These are phyloP conservation scores for Amesomyces nigricolor DNA, from an alignment of 2,329 filamentous ascomycete species.

Conservation along the genomic window DNA sequence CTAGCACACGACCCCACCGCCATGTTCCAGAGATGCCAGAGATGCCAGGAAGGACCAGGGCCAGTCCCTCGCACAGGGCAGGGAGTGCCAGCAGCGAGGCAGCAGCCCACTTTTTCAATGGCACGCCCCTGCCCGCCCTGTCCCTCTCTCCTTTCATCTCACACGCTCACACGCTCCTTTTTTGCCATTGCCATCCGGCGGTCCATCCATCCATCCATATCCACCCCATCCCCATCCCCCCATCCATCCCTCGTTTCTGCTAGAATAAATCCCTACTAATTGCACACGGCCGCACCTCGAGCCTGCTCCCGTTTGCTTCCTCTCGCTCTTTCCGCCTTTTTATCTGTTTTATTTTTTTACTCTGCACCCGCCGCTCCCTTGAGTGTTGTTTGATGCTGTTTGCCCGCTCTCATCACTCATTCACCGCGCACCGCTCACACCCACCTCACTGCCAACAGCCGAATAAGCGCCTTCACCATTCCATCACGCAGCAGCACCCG, in stretches of 20 bases:
- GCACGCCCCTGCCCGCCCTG: not conserved
- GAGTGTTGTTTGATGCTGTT: slow-evolving; percentile 1
- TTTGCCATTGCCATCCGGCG: not conserved
- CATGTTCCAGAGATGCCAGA: too few species aligned
- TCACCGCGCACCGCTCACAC: not conserved
- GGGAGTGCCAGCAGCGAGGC: too few species aligned
- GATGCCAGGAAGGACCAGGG: too few species aligned
- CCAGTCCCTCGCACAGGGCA: too few species aligned
- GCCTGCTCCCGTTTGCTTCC: slow-evolving; percentile 12
- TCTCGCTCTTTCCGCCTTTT: slow-evolving; percentile 18
- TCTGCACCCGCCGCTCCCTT: not conserved
- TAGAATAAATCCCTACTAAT: slow-evolving; percentile 18
- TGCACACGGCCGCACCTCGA: slow-evolving; percentile 13
- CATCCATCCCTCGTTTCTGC: slow-evolving; percentile 4
- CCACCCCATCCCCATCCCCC: too few species aligned
- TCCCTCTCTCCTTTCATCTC: not conserved
- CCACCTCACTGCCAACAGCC: not conserved
- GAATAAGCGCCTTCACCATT: too few species aligned
- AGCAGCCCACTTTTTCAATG: too few species aligned
- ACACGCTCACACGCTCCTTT: not conserved
- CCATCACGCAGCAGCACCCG: too few species aligned
- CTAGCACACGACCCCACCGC: too few species aligned
- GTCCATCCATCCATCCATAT: not conserved
- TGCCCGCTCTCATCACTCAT: slow-evolving; percentile 1
- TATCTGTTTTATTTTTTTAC: slow-evolving; percentile 1